These are phyloP conservation scores for Aspergillus vadensis DNA, from an alignment of 2,329 filamentous ascomycete species.

Conservation along the genomic window DNA sequence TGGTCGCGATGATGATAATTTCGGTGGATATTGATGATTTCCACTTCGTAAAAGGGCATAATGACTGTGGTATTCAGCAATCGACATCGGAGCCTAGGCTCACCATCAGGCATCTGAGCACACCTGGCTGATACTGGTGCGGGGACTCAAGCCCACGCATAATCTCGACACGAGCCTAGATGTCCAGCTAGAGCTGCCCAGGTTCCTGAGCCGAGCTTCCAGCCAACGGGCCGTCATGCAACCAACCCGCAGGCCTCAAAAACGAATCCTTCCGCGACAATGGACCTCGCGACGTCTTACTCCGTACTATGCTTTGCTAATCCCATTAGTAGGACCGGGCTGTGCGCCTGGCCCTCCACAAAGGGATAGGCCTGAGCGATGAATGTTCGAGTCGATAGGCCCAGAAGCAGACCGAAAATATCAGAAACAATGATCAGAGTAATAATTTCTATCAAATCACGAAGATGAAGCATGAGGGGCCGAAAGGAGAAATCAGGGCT, in stretches of 20 bases:
- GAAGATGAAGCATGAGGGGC: neutral
- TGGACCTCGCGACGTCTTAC: neutral
- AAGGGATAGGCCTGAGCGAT: no score
- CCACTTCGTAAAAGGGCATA: no score
- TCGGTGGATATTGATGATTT: neutral
- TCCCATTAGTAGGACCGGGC: neutral
- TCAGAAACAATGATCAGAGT: no score
- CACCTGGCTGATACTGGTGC: neutral
- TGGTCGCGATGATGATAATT: neutral
- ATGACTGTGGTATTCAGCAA: no score
- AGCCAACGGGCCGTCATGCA: constrained; percentile 5
- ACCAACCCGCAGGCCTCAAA: neutral
- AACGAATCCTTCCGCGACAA: neutral
- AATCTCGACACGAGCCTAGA: neutral
- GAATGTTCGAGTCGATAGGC: neutral
- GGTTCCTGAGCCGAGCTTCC: constrained; percentile 1
- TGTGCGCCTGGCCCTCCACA: neutral
- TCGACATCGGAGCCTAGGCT: neutral
- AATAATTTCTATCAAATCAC: no score
- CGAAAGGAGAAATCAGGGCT: neutral
- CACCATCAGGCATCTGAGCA: neutral
- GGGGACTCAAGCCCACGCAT: neutral
- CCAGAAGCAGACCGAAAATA: neutral
- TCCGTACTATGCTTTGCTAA: neutral
- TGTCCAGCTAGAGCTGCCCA: neutral